phyloP scores from a whole-genome alignment of 1,284 basidiomycete species.

The Mrakiaceae sp. region DNA sequence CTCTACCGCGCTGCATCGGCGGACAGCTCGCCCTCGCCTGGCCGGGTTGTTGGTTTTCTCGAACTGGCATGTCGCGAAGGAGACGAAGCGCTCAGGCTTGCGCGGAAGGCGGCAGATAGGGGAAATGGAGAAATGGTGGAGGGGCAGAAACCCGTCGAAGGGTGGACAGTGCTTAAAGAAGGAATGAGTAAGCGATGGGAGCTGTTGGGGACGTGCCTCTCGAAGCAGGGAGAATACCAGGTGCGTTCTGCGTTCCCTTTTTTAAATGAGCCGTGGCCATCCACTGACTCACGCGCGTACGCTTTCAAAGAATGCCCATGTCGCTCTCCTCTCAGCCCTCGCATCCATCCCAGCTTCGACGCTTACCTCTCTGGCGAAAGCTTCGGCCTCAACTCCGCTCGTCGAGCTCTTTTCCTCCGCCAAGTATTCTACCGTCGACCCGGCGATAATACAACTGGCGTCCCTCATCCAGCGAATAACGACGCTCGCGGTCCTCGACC shows the following conservation, averaged over 20 bases:
- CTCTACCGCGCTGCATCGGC: conserved; percentile 29
- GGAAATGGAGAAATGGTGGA: neutral
- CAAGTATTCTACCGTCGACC: neutral
- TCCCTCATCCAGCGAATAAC: conserved; percentile 3
- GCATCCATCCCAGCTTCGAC: neutral
- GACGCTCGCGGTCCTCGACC: neutral
- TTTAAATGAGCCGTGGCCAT: neutral
- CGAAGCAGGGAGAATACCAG: conserved; percentile 50
- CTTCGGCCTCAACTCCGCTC: neutral
- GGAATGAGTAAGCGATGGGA: conserved; percentile 61
- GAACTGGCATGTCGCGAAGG: conserved; percentile 49
- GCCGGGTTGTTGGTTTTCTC: conserved; percentile 40
- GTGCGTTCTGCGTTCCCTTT: conserved; percentile 8
- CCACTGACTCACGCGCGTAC: neutral
- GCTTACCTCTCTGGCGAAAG: neutral
- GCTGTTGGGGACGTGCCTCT: conserved; percentile 60
- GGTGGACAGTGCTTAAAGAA: conserved; percentile 42
- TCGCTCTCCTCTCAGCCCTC: conserved; percentile 10
- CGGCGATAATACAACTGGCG: neutral
- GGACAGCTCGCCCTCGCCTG: conserved; percentile 25
- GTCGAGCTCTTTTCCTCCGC: neutral
- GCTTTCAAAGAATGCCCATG: neutral
- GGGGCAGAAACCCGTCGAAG: conserved; percentile 34
- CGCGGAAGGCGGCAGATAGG: conserved; percentile 8
- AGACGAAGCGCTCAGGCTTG: conserved; percentile 37